phyloP scores from a whole-genome alignment of 257 asterid species.

The Solanum habrochaites region DNA sequence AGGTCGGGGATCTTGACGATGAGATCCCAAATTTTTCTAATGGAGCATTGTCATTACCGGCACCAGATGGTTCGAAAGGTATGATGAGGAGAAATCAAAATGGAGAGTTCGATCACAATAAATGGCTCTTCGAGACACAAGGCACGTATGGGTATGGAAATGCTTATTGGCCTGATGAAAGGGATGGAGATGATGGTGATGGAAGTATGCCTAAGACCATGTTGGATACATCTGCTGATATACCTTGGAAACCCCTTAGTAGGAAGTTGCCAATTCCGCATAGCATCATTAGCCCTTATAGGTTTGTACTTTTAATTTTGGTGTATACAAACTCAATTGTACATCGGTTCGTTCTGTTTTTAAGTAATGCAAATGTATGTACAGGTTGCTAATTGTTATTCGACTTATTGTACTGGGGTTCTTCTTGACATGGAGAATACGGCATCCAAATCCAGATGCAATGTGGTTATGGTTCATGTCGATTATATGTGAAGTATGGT shows the following conservation, averaged over 20 bases:
- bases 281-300: conserved; percentile 70
- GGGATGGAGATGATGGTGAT: conserved; percentile 36
- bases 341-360: background rate
- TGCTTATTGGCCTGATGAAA: conserved; percentile 84
- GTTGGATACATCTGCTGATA: conserved; percentile 46
- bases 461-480: conserved; percentile 34
- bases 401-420: conserved; percentile 16
- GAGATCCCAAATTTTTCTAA: conserved; percentile 40
- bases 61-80: conserved; percentile 41
- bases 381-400: conserved; percentile 21
- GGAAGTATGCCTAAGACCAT: conserved; percentile 23
- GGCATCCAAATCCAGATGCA: conserved; percentile 22
- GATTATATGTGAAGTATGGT: conserved; percentile 26
- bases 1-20: conserved; percentile 47
- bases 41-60: conserved; percentile 51
- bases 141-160: conserved; percentile 82
- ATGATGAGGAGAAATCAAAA: conserved; percentile 74
- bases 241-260: conserved; percentile 84
- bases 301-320: conserved; percentile 6
- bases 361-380: background rate
- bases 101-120: conserved; percentile 82
- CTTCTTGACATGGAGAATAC: conserved; percentile 23
- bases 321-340: background rate
- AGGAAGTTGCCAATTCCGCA: conserved; percentile 44
- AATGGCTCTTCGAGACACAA: conserved; percentile 74